These are phyloP conservation scores for Terfezia claveryi DNA, from an alignment of 495 filamentous ascomycete species.

Conservation along the genomic window DNA sequence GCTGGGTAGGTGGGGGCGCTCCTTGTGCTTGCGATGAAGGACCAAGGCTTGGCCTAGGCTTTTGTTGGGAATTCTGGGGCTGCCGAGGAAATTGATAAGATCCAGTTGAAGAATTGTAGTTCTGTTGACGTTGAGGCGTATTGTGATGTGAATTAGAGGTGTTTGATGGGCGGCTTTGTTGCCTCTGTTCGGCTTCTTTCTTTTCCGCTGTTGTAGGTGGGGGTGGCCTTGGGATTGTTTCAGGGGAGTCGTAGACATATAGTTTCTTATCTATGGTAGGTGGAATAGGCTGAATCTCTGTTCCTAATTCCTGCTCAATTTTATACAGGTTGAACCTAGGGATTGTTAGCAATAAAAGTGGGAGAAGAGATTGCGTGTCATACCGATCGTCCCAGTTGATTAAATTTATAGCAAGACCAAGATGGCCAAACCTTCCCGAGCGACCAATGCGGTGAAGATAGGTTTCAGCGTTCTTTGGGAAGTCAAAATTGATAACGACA, in stretches of 20 bases:
- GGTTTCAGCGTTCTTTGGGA: constrained; percentile 97
- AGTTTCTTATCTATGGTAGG: constrained; percentile 89
- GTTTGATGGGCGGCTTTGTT: not conserved
- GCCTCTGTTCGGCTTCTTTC: not conserved
- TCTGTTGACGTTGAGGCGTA: not conserved
- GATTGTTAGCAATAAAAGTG: constrained; percentile 4
- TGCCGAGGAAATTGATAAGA: not conserved
- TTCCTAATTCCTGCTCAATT: constrained; percentile 91
- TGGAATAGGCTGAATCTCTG: constrained; percentile 91
- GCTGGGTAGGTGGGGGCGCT: constrained; percentile 1
- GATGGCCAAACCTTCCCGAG: constrained; percentile 88
- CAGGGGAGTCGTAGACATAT: constrained; percentile 92
- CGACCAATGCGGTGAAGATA: constrained; percentile 97
- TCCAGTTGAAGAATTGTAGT: not conserved
- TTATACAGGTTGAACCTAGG: constrained; percentile 78
- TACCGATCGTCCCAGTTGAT: constrained; percentile 94
- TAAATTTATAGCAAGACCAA: constrained; percentile 93
- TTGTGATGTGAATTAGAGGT: not conserved
- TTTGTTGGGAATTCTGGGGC: not conserved
- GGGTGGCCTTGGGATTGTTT: constrained; percentile 66
- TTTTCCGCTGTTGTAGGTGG: not conserved
- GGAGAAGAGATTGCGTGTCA: not conserved
- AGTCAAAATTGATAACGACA: constrained; percentile 99
- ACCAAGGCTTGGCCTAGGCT: not conserved
- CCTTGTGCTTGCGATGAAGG: not conserved